Conservation (phyloP, 495 filamentous ascomycete species). For the Podospora didyma region DNA sequence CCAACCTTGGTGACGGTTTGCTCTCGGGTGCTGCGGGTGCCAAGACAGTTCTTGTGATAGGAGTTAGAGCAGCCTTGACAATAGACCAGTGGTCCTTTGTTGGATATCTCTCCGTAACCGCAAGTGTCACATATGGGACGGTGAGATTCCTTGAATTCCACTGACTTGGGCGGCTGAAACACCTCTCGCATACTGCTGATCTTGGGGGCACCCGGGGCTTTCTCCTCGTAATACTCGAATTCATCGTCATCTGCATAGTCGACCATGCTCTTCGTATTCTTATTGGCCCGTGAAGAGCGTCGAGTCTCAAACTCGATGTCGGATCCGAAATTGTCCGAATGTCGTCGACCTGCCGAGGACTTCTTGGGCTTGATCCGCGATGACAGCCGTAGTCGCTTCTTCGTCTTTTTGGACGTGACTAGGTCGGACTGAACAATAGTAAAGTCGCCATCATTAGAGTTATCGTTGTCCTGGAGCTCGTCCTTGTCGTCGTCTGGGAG, state of each 20-base stretch:
- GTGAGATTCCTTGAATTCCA: constrained; percentile 65
- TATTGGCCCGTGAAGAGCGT: constrained; percentile 49
- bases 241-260: constrained; percentile 53
- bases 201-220: constrained; percentile 42
- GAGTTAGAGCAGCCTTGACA: constrained; percentile 88
- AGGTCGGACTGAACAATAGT: constrained; percentile 40
- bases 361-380: background rate
- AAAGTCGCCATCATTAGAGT: constrained; percentile 28
- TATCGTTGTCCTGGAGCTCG: constrained; percentile 36
- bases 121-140: constrained; percentile 72
- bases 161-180: constrained; percentile 52
- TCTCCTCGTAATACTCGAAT: constrained; percentile 53
- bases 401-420: constrained; percentile 11
- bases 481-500: constrained; percentile 35
- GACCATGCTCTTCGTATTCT: constrained; percentile 52
- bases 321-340: constrained; percentile 22
- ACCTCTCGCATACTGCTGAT: constrained; percentile 62
- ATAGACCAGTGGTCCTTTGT: constrained; percentile 64
- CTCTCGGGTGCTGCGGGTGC: constrained; percentile 65
- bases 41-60: constrained; percentile 80
- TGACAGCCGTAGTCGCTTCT: background rate
- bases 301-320: constrained; percentile 45
- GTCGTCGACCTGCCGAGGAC: background rate
- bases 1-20: constrained; percentile 93
- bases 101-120: constrained; percentile 44